Base-by-base conservation (phyloP, 163 green algal genomes). In the Dunaliella salina region DNA sequence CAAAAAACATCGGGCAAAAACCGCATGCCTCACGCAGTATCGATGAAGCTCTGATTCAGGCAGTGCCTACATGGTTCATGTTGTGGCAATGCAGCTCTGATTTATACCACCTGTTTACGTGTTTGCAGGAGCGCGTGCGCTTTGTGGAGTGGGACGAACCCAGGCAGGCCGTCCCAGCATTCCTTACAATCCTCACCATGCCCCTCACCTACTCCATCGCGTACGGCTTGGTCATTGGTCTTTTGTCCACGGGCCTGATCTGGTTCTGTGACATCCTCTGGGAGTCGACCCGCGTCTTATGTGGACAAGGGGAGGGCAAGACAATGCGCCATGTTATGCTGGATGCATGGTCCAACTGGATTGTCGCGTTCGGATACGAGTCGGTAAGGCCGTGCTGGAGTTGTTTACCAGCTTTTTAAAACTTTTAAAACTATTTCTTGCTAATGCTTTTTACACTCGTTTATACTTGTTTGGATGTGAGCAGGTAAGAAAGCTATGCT, bases 101-200 rank as follows among this genome's bases (percentile, higher is more conserved):
- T 50, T n/a, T n/a, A n/a, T n/a, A n/a, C n/a, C n/a, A n/a, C n/a
- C n/a, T n/a, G n/a, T n/a, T n/a, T n/a, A n/a, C n/a, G n/a, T n/a
- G n/a, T 85, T 89, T 75, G 22, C 11, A 75, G 34, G 88, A 91
- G 85, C 89, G 92, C 86, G 59, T 87, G 29, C 75, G 89, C 25
- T 91, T 94, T 81, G 93, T 96, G 32, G 82, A 91, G 34, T 94
- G 91, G 91, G 86, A 89, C 33, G 86, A 92, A 57, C 35, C 86
- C 25, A 35, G 83, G 50, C 40, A 96, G 80, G 92, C 94, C 20
- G 88, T 98, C 8, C 95, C 95, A 18, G 94, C 95, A 33, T 97
- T 98, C 92, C 87, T 97, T 86, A 96, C 95, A 86, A 95, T 98
- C 83, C 87, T 95, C 33, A 84, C 95, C 57, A 97, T 98, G 90